These are phyloP conservation scores for Heterobasidion occidentale DNA, from an alignment of 1,284 basidiomycete genomes.

Conservation along the genomic window DNA sequence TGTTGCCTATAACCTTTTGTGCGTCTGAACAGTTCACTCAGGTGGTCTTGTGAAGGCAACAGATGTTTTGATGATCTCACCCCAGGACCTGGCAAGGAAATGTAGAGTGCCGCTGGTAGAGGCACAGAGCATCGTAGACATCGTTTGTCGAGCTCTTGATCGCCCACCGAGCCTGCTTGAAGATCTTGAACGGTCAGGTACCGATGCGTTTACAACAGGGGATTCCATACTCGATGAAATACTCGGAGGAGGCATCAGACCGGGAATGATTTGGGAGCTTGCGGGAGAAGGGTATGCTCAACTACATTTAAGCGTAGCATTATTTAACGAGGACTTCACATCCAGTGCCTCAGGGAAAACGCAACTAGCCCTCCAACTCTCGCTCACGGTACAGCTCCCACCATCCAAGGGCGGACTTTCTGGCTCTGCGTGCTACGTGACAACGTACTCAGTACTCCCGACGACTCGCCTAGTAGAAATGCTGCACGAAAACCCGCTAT, in stretches of 20 bases:
- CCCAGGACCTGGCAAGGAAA: conserved; percentile 43
- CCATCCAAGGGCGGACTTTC: conserved; percentile 37
- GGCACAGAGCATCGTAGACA: conserved; percentile 39
- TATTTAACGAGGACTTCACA: not conserved
- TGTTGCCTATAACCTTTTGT: not conserved
- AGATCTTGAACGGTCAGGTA: conserved; percentile 25
- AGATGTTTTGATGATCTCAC: conserved; percentile 41
- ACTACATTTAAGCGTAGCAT: not conserved
- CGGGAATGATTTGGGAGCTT: conserved; percentile 78
- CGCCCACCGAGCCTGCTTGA: conserved; percentile 28
- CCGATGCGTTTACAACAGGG: conserved; percentile 57
- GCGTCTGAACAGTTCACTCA: not conserved
- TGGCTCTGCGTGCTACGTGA: conserved; percentile 68
- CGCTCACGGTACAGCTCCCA: conserved; percentile 69
- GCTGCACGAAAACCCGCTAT: conserved; percentile 36
- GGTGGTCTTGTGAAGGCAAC: conserved; percentile 23
- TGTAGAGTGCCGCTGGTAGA: conserved; percentile 43
- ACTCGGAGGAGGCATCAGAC: conserved; percentile 69
- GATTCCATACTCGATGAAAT: conserved; percentile 56
- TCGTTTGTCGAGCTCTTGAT: conserved; percentile 32
- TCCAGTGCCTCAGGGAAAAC: conserved; percentile 82
- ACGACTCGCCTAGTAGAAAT: conserved; percentile 62
- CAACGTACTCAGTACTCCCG: conserved; percentile 64
- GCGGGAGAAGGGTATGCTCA: conserved; percentile 73
- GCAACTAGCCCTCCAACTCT: conserved; percentile 74